Evolutionary conservation across 2,329 filamentous ascomycete species (phyloP).

Genomic region (Aspergillus japonicus): DNA sequence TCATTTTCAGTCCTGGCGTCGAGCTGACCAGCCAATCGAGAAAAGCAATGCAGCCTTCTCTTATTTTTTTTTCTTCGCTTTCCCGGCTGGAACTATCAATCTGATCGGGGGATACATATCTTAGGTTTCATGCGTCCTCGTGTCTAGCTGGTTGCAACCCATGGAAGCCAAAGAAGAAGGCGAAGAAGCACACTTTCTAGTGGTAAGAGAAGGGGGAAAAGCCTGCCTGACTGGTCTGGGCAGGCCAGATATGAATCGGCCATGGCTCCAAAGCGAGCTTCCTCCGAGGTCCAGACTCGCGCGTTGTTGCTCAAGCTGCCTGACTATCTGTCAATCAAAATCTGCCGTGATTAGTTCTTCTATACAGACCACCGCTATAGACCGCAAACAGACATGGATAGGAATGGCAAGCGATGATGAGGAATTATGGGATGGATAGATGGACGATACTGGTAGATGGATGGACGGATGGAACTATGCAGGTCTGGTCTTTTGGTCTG

Average conservation of each 20-base stretch:
- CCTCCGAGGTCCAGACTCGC: neutral
- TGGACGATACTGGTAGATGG: neutral
- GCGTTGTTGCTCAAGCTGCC: neutral
- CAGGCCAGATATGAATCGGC: neutral
- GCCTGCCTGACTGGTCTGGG: neutral
- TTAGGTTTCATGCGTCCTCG: conserved; percentile 2
- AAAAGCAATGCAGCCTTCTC: conserved; percentile 18
- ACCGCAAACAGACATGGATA: neutral
- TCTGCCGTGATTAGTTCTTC: neutral
- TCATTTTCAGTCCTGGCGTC: neutral
- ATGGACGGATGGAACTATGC: neutral
- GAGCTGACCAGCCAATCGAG: conserved; percentile 16
- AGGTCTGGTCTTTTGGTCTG: conserved; percentile 1
- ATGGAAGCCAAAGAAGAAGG: too few relatives aligned
- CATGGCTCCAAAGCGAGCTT: neutral
- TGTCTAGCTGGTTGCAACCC: conserved; percentile 6
- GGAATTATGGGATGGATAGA: neutral
- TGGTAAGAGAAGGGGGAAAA: neutral
- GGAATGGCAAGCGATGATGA: neutral
- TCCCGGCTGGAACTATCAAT: conserved; percentile 4
- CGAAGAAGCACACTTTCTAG: too few relatives aligned
- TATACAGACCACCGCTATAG: neutral
- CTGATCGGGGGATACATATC: neutral
- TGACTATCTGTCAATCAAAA: neutral
- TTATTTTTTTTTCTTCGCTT: conserved; percentile 19